Conservation (phyloP, 176 grass and related monocot genomes). For the Rhynchospora breviuscula region DNA sequence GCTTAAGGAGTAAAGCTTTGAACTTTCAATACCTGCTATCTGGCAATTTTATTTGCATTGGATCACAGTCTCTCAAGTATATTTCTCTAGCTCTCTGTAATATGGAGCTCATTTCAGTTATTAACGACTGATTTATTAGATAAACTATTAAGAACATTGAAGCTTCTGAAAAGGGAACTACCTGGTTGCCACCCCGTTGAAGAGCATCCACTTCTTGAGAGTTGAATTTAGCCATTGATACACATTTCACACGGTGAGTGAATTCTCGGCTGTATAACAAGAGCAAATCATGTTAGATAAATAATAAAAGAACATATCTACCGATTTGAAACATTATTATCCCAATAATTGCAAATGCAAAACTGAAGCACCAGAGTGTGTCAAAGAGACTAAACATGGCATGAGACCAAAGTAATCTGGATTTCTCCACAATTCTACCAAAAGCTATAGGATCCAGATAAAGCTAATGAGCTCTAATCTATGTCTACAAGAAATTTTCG, state of each 20-base stretch:
- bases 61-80: conserved; percentile 63
- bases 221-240: conserved; percentile 80
- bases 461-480: no score
- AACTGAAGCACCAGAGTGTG: background rate
- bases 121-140: background rate
- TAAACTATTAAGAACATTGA: background rate
- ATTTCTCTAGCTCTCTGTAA: conserved; percentile 69
- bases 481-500: background rate
- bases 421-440: no score
- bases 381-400: background rate
- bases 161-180: conserved; percentile 17
- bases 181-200: conserved; percentile 88
- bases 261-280: conserved; percentile 63
- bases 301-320: background rate
- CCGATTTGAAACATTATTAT: background rate
- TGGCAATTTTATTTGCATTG: conserved; percentile 49
- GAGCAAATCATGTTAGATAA: background rate
- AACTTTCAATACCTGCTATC: conserved; percentile 48
- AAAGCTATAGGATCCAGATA: no score
- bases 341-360: background rate
- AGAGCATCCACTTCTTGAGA: conserved; percentile 67
- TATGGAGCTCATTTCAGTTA: conserved; percentile 7
- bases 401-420: no score
- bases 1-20: background rate
- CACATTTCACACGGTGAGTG: conserved; percentile 87